Conservation (phyloP, 352 stramenopile genomes). For the Phytophthora pisi region DNA sequence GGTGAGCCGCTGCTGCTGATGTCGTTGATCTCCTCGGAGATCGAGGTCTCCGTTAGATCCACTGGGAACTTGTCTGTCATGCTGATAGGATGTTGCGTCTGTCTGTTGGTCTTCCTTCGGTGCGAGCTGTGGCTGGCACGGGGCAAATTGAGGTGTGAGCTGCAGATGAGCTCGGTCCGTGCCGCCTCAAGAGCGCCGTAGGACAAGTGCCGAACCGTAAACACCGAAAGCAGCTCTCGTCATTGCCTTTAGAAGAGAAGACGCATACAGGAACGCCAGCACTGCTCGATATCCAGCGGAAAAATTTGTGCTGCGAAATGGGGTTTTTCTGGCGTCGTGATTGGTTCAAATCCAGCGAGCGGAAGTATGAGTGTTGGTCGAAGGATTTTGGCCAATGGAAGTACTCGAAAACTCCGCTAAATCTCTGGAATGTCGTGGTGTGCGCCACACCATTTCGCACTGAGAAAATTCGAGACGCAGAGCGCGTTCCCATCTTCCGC, state of each 20-base stretch:
- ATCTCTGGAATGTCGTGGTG: constrained; percentile 13
- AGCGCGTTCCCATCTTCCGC: constrained; percentile 17
- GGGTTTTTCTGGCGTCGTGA: not conserved
- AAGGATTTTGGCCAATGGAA: constrained; percentile 10
- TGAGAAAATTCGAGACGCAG: constrained; percentile 26
- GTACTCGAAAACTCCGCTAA: constrained; percentile 1
- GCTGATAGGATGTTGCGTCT: not conserved
- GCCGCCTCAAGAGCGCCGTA: constrained; percentile 24
- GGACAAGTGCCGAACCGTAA: constrained; percentile 37
- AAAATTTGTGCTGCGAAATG: constrained; percentile 26
- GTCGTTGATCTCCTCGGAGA: constrained; percentile 19
- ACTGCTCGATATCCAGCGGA: constrained; percentile 31
- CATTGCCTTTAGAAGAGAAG: constrained; percentile 2
- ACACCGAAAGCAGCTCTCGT: constrained; percentile 17
- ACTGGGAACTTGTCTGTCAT: constrained; percentile 30
- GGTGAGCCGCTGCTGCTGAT: constrained; percentile 5
- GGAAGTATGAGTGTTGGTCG: not conserved
- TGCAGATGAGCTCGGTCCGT: constrained; percentile 6
- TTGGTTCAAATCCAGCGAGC: not conserved
- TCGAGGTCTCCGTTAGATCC: constrained; percentile 18
- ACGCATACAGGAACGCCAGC: constrained; percentile 7
- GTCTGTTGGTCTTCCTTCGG: constrained; percentile 8
- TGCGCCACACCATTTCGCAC: constrained; percentile 18
- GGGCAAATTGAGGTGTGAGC: constrained; percentile 39
- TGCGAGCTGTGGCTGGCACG: constrained; percentile 33